Evolutionary conservation across 2,329 filamentous ascomycete species (phyloP).

Genomic region (Aureobasidium vineae): DNA sequence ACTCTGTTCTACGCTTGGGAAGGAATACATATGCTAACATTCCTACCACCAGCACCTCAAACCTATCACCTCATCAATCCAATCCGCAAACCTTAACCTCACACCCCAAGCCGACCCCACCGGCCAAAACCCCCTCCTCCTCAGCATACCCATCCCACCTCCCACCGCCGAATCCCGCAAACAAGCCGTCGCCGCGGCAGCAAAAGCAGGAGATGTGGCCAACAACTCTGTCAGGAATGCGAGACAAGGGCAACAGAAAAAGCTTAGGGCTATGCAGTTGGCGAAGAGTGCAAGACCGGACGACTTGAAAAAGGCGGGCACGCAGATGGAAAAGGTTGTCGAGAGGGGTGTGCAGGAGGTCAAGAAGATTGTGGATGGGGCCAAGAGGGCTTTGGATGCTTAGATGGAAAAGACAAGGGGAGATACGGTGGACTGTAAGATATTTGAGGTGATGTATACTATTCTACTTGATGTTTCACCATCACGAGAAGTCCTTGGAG

Average conservation of each 20-base stretch:
- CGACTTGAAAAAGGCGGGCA: constrained; percentile 50
- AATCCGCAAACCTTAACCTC: constrained; percentile 51
- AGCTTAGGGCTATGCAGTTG: constrained; percentile 46
- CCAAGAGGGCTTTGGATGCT: constrained; percentile 47
- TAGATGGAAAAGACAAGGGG: constrained; percentile 4
- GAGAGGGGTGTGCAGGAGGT: constrained; percentile 50
- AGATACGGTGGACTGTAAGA: background rate
- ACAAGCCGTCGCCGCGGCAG: constrained; percentile 41
- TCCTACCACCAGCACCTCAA: constrained; percentile 53
- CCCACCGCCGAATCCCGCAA: constrained; percentile 57
- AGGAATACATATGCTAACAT: too few relatives aligned
- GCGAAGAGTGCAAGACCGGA: constrained; percentile 48
- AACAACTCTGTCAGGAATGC: constrained; percentile 45
- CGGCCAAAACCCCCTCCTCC: constrained; percentile 49
- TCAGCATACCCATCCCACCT: constrained; percentile 57
- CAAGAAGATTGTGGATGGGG: constrained; percentile 50
- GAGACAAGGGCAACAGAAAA: constrained; percentile 51
- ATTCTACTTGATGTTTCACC: background rate
- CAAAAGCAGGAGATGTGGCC: constrained; percentile 46
- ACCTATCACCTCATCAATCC: constrained; percentile 54
- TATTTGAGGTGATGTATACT: background rate
- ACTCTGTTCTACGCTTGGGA: too few relatives aligned
- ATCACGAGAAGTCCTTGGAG: background rate
- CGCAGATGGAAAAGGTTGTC: constrained; percentile 52
- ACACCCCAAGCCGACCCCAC: constrained; percentile 52